Percentiles rank a stretch among this genome's conserved stretches.
These are phyloP conservation scores for Brassica balearica DNA, from an alignment of 441 rosid genomes.

Conservation along the genomic window DNA sequence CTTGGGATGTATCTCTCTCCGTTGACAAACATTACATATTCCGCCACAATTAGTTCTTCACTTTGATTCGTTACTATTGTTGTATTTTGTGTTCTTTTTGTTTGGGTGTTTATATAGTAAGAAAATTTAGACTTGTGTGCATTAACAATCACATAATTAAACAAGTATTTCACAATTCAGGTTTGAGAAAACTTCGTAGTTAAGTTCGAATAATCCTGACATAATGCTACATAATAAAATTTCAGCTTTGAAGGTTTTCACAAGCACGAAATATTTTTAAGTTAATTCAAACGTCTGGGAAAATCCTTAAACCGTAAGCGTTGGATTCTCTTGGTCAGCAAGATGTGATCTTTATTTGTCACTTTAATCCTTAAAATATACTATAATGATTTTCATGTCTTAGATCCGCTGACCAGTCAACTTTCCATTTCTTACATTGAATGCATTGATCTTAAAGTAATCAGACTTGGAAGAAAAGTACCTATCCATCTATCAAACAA, in stretches of 20 bases:
- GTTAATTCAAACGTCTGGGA: background rate
- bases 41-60: conserved; percentile 52
- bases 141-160: background rate
- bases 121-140: background rate
- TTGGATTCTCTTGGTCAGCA: conserved; percentile 27
- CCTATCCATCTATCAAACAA: background rate
- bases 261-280: background rate
- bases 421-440: background rate
- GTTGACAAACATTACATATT: conserved; percentile 91
- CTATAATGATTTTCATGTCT: background rate
- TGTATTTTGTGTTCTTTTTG: background rate
- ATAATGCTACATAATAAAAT: background rate
- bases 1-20: conserved; percentile 88
- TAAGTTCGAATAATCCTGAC: background rate
- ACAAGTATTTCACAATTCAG: background rate
- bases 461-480: background rate
- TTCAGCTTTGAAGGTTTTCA: background rate
- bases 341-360: conserved; percentile 20
- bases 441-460: background rate
- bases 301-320: conserved; percentile 8
- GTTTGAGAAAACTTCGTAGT: background rate
- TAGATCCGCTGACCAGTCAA: conserved; percentile 30
- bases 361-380: background rate
- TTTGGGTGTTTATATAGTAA: background rate
- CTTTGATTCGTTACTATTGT: conserved; percentile 16